Evolutionary conservation across 805 yeast species (phyloP).

Genomic region (Barnettozyma californica): DNA sequence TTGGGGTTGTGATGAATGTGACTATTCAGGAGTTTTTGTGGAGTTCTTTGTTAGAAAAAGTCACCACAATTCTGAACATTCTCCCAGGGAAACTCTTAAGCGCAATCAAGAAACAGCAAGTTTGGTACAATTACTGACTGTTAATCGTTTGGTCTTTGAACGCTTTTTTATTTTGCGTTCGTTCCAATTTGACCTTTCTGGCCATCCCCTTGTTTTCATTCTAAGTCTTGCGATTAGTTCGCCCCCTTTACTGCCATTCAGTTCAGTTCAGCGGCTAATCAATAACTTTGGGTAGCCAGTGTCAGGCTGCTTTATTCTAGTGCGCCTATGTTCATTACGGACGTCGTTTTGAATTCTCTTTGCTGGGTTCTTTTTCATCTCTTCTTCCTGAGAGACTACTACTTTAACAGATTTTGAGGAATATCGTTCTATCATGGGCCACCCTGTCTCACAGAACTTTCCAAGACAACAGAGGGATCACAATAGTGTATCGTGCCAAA

Average conservation of each 20-base stretch:
- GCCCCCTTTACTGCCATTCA: background rate
- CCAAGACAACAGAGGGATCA: background rate
- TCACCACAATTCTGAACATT: background rate
- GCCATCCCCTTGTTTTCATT: background rate
- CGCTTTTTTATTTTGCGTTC: background rate
- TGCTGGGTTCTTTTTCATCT: slow-evolving; percentile 11
- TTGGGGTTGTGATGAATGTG: background rate
- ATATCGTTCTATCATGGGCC: background rate
- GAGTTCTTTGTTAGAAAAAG: background rate
- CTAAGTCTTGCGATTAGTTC: background rate
- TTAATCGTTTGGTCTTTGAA: background rate
- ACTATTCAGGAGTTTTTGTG: background rate
- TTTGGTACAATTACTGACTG: background rate
- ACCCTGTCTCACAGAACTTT: background rate
- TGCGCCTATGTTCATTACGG: slow-evolving; percentile 1
- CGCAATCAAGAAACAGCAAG: background rate
- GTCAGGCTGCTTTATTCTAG: background rate
- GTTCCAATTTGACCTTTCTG: background rate
- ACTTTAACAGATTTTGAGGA: background rate
- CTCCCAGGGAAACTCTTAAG: background rate
- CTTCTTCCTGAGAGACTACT: slow-evolving; percentile 9
- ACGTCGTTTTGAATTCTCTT: slow-evolving; percentile 7
- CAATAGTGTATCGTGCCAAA: background rate
- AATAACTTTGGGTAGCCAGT: background rate
- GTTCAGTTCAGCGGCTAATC: background rate